Evolutionary conservation across 805 yeast genomes (phyloP), one percentile per base, ranked within the genome.

Genomic region (Yamadazyma ubonensis): DNA sequence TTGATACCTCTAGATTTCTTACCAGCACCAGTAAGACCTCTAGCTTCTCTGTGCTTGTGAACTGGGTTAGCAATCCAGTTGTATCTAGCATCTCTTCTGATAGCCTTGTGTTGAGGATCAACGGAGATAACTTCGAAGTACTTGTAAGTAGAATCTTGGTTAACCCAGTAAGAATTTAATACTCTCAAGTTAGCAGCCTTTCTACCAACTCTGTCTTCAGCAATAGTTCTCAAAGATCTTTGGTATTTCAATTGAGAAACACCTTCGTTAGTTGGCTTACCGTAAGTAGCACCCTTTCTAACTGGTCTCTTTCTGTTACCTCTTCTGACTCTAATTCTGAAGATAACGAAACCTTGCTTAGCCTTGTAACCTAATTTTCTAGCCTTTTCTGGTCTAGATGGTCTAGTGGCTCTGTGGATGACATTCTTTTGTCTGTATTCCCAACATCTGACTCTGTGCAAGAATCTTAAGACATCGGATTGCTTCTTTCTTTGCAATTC

Each of bases 231-330:
- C 75, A 88, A 79, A 53, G 96, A 84, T 78, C 91, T 88, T 81
- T 93, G 99, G 95, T 89, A 90, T 81, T 93, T 93, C 79, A 93
- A 86, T 76, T 93, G 97, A 81, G 81, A 82, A 60, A 93, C 93
- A 87, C 99, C 99, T 80, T 88, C 96, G 95, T 93, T 93, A 81
- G 99, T 93, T 84, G 99, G 99, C 86, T 93, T 93, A 87, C 99
- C 99, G 84, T 93, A 91, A 72, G 98, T 93, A 68, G 97, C 98
- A 87, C 99, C 99, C 93, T 93, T 93, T 79, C 95, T 89, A 65
- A 85, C 97, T 65, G 97, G 97, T 80, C 96, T 88, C 96, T 93
- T 93, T 86, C 99, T 90, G 82, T 91, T 91, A 82, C 99, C 99
- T 79, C 99, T 87, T 80, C 98, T 88, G 66, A 93, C 98, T 78